These are phyloP conservation scores for Rhizophora apiculata DNA, from an alignment of 345 rosid genomes.

Conservation along the genomic window DNA sequence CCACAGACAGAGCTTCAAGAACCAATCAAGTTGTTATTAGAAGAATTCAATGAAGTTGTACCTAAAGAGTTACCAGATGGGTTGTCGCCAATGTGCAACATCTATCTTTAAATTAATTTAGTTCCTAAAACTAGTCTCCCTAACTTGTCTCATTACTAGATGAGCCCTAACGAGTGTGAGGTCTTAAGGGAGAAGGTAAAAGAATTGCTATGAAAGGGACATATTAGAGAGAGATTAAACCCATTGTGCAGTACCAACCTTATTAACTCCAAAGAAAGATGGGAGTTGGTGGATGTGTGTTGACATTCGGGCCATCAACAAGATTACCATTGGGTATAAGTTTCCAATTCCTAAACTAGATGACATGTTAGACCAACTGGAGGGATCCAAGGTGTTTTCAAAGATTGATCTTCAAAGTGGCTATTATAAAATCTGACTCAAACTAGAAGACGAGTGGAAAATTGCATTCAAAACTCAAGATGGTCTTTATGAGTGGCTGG, in stretches of 20 bases:
- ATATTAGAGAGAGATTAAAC: not conserved
- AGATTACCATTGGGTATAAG: not conserved
- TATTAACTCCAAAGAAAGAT: constrained; percentile 5
- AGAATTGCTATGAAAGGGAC: no score
- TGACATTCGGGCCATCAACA: not conserved
- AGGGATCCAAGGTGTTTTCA: not conserved
- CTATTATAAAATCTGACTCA: not conserved
- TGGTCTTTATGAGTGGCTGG: not conserved
- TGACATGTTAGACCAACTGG: not conserved
- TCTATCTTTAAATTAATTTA: not conserved
- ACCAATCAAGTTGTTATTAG: no score
- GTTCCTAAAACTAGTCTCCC: no score
- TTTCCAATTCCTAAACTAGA: not conserved
- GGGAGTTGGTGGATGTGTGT: not conserved
- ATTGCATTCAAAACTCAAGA: not conserved
- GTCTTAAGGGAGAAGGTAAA: no score
- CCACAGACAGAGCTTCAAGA: not conserved
- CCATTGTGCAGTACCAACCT: not conserved
- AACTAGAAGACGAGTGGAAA: not conserved
- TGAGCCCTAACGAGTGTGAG: no score
- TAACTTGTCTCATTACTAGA: no score
- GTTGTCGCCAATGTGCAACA: not conserved
- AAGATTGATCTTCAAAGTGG: not conserved
- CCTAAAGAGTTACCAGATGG: not conserved
- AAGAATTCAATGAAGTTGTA: not conserved